Evolutionary conservation across 805 yeast species (phyloP).

Genomic region (Wickerhamomyces strasburgensis): DNA sequence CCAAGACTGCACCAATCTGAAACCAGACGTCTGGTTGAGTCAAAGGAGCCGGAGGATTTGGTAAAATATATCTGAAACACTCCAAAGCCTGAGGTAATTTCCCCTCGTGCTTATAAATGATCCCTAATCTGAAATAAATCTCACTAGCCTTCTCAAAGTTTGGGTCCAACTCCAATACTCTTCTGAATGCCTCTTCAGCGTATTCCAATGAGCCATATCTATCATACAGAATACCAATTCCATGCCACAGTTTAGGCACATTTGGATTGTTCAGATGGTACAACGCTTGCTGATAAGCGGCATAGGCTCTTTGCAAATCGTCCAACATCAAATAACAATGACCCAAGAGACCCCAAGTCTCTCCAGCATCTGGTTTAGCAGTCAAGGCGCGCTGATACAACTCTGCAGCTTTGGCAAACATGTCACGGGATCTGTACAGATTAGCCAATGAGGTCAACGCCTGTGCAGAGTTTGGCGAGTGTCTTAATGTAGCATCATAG

Average conservation of each 20-base stretch:
- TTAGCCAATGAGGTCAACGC: slow-evolving; percentile 85
- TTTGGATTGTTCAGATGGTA: slow-evolving; percentile 88
- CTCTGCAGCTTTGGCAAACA: slow-evolving; percentile 92
- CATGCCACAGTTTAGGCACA: slow-evolving; percentile 98
- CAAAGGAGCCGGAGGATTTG: slow-evolving; percentile 90
- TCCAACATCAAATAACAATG: slow-evolving; percentile 97
- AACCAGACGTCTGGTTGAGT: slow-evolving; percentile 98
- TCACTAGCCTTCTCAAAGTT: slow-evolving; percentile 94
- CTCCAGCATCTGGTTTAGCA: slow-evolving; percentile 83
- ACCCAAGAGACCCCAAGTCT: slow-evolving; percentile 94
- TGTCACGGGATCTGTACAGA: slow-evolving; percentile 81
- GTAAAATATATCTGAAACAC: slow-evolving; percentile 87
- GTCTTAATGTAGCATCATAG: slow-evolving; percentile 81
- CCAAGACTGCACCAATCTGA: slow-evolving; percentile 94
- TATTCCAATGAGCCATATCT: slow-evolving; percentile 94
- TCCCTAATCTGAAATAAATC: slow-evolving; percentile 92
- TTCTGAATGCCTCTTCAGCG: slow-evolving; percentile 97
- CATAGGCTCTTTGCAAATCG: slow-evolving; percentile 91
- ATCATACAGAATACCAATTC: slow-evolving; percentile 94
- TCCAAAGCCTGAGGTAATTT: slow-evolving; percentile 84
- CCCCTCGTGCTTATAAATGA: slow-evolving; percentile 92
- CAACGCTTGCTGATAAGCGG: slow-evolving; percentile 94
- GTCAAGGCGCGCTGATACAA: slow-evolving; percentile 82
- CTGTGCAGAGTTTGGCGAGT: slow-evolving; percentile 79
- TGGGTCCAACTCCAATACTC: slow-evolving; percentile 93